phyloP scores from a whole-genome alignment of 352 stramenopile species.

The Phytophthora pinifolia region DNA sequence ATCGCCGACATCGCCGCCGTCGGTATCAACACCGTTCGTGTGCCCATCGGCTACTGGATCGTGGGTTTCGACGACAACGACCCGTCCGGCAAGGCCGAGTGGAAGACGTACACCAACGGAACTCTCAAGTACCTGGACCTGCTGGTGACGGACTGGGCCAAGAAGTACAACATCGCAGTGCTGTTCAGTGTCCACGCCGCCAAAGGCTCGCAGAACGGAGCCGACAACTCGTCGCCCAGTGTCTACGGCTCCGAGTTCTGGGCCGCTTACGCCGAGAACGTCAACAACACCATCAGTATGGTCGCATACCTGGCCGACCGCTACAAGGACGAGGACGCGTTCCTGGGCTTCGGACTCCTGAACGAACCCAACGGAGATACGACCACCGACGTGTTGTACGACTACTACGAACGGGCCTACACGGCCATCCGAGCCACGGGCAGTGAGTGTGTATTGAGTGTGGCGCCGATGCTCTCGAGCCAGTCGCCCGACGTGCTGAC shows the following conservation, averaged over 20 bases:
- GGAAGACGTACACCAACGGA: constrained; percentile 44
- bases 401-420: constrained; percentile 81
- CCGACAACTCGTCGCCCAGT: constrained; percentile 64
- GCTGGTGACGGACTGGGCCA: constrained; percentile 45
- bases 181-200: constrained; percentile 72
- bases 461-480: constrained; percentile 53
- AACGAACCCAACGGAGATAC: constrained; percentile 68
- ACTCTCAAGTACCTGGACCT: constrained; percentile 54
- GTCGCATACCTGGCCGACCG: constrained; percentile 51
- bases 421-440: constrained; percentile 43
- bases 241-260: constrained; percentile 46
- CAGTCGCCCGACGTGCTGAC: constrained; percentile 49
- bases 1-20: constrained; percentile 58
- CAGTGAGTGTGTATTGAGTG: constrained; percentile 67
- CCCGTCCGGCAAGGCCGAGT: constrained; percentile 38
- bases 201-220: constrained; percentile 78
- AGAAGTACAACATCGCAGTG: constrained; percentile 54
- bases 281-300: constrained; percentile 50
- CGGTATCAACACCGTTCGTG: constrained; percentile 80
- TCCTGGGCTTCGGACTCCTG: constrained; percentile 67
- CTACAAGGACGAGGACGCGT: constrained; percentile 67
- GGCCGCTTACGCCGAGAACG: constrained; percentile 53
- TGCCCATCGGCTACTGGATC: constrained; percentile 84
- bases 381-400: constrained; percentile 58
- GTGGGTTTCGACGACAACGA: constrained; percentile 66